phyloP scores from a whole-genome alignment of 2,329 filamentous ascomycete genomes.

The Ceratocystis alfenasii region DNA sequence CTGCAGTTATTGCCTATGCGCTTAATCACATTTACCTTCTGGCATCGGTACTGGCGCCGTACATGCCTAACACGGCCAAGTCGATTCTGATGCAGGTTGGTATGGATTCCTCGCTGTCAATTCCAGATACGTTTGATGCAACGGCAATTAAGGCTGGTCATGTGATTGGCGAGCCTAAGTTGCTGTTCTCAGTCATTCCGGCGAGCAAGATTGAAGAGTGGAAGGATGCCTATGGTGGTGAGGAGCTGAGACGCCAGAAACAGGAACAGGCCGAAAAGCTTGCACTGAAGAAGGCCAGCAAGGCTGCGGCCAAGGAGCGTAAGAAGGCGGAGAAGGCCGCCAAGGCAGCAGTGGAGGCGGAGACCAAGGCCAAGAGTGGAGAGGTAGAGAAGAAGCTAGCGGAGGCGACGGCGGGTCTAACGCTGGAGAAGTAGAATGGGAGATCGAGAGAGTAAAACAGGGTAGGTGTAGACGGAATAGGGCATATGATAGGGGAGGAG shows the following conservation, averaged over 20 bases:
- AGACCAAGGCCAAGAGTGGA: constrained; percentile 22
- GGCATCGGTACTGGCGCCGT: constrained; percentile 66
- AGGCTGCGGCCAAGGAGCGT: constrained; percentile 40
- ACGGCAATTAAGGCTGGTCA: constrained; percentile 58
- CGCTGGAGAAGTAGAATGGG: constrained; percentile 23
- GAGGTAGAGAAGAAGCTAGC: constrained; percentile 23
- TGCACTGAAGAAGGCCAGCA: constrained; percentile 40
- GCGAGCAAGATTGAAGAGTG: constrained; percentile 72
- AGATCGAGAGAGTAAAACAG: background rate
- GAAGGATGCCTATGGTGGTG: constrained; percentile 61
- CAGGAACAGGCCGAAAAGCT: constrained; percentile 42
- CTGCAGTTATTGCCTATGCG: constrained; percentile 59
- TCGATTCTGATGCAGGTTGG: constrained; percentile 70
- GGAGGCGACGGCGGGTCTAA: constrained; percentile 22
- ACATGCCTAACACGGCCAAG: constrained; percentile 67
- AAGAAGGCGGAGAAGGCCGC: constrained; percentile 31
- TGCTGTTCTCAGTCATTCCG: constrained; percentile 74
- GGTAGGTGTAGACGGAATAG: background rate
- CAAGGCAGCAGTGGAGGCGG: constrained; percentile 23
- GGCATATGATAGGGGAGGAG: background rate
- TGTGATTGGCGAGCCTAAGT: constrained; percentile 65
- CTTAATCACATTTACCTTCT: constrained; percentile 76
- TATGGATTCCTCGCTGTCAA: constrained; percentile 37
- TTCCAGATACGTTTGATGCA: constrained; percentile 55
- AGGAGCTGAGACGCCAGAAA: constrained; percentile 56